Conservation (phyloP, 352 stramenopile species). For the Globisporangium cystogenes region DNA sequence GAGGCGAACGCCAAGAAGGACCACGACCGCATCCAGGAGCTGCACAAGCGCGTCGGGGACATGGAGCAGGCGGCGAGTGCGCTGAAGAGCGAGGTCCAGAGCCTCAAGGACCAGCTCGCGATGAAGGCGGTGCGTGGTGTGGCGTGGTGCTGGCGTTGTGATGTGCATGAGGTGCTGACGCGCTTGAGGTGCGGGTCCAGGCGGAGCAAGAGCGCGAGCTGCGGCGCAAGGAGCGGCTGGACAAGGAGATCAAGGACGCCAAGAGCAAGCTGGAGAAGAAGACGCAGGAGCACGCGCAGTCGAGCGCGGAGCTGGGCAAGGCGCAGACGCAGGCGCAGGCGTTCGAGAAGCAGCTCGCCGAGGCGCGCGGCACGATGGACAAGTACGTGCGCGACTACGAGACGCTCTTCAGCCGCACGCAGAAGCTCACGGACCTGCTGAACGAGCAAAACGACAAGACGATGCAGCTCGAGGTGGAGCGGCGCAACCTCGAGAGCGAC, state of each 20-base stretch:
- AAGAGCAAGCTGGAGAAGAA: constrained; percentile 88
- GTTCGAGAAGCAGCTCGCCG: constrained; percentile 86
- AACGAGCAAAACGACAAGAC: constrained; percentile 91
- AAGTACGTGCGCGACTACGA: constrained; percentile 94
- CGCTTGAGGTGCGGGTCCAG: constrained; percentile 17
- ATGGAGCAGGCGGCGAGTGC: constrained; percentile 46
- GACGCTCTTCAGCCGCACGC: constrained; percentile 83
- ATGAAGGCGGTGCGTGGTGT: constrained; percentile 48
- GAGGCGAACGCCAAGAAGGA: constrained; percentile 77
- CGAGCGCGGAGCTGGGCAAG: constrained; percentile 44
- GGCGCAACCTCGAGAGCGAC: constrained; percentile 77
- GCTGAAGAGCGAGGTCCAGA: constrained; percentile 77
- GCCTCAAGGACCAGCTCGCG: constrained; percentile 80
- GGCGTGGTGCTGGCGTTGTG: no score
- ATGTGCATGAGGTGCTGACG: no score
- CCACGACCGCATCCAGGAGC: constrained; percentile 73
- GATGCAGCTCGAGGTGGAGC: constrained; percentile 77
- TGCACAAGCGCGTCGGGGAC: constrained; percentile 61
- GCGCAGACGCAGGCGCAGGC: constrained; percentile 63
- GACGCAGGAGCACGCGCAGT: constrained; percentile 45
- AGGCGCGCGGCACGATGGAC: constrained; percentile 85
- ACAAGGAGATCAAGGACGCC: constrained; percentile 92
- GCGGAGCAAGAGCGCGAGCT: constrained; percentile 86
- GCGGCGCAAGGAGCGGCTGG: constrained; percentile 85
- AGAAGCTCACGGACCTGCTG: constrained; percentile 91